Percentiles rank a stretch among this genome's conserved stretches.
phyloP scores from a whole-genome alignment of 129 eudicot genomes.

The Tanacetum coccineum region DNA sequence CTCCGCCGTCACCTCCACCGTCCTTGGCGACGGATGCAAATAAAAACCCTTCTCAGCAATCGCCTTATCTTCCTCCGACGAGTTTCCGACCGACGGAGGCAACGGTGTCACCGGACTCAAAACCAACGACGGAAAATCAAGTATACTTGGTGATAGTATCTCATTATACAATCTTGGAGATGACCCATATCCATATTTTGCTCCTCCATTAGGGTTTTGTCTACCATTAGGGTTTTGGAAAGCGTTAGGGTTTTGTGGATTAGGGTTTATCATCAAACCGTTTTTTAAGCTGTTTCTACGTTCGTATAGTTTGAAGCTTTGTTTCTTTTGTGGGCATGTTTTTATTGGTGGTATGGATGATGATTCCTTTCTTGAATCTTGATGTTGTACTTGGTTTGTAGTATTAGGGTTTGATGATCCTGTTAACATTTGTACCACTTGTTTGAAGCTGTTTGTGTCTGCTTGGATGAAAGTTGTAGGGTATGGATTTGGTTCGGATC shows the following conservation, averaged over 20 bases:
- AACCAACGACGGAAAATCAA: constrained; percentile 76
- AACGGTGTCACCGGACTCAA: constrained; percentile 84
- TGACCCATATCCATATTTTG: constrained; percentile 35
- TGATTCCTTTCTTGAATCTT: constrained; percentile 22
- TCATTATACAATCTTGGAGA: constrained; percentile 47
- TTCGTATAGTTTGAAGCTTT: constrained; percentile 73
- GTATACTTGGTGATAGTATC: constrained; percentile 80
- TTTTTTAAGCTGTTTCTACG: constrained; percentile 63
- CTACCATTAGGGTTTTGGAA: too few relatives aligned
- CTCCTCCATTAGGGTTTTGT: constrained; percentile 39
- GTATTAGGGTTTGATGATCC: constrained; percentile 32
- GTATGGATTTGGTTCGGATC: constrained; percentile 51
- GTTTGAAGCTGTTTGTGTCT: constrained; percentile 42
- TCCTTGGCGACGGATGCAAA: constrained; percentile 71
- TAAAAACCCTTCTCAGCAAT: constrained; percentile 82
- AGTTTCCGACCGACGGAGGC: constrained; percentile 47
- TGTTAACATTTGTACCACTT: constrained; percentile 54
- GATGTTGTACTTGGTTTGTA: constrained; percentile 18
- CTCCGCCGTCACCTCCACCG: constrained; percentile 43
- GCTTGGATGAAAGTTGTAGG: constrained; percentile 53
- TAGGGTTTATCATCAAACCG: constrained; percentile 71
- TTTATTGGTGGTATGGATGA: constrained; percentile 57
- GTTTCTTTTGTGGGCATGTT: constrained; percentile 63
- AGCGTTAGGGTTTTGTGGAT: not conserved
- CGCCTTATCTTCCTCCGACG: constrained; percentile 72